phyloP scores from a whole-genome alignment of 2,329 filamentous ascomycete species.

The Fusarium agapanthi region DNA sequence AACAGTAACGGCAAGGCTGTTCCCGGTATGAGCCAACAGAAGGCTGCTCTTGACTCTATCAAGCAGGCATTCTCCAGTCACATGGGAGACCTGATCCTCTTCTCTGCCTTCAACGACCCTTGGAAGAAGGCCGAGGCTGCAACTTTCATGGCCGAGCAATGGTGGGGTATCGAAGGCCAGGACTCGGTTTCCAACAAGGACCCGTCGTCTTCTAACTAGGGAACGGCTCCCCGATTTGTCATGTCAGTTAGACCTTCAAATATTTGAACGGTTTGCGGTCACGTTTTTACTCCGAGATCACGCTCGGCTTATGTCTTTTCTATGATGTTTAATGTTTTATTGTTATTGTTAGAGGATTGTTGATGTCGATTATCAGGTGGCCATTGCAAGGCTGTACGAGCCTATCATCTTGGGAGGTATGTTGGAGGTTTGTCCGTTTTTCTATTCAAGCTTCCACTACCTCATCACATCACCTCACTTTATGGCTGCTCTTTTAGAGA shows the following conservation, averaged over 20 bases:
- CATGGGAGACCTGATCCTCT: constrained; percentile 69
- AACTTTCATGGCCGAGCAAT: constrained; percentile 78
- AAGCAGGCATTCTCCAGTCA: constrained; percentile 63
- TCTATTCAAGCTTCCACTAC: background rate
- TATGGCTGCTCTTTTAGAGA: background rate
- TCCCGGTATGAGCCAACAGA: constrained; percentile 73
- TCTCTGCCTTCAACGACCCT: constrained; percentile 80
- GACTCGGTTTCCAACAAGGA: constrained; percentile 36
- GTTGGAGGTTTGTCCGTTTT: background rate
- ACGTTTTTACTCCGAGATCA: background rate
- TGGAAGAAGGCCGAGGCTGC: constrained; percentile 75
- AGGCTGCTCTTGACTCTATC: constrained; percentile 71
- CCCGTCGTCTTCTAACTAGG: constrained; percentile 32
- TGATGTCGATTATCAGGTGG: background rate
- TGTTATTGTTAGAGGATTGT: background rate
- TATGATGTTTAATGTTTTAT: background rate
- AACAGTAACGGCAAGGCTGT: constrained; percentile 72
- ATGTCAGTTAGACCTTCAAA: constrained; percentile 3
- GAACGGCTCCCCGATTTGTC: constrained; percentile 4
- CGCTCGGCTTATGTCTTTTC: background rate
- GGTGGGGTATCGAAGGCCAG: constrained; percentile 69
- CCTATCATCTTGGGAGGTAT: background rate
- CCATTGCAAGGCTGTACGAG: constrained; percentile 8
- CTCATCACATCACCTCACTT: background rate
- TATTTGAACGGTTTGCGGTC: constrained; percentile 5